A percentile compares a stretch with the other conserved stretches of the same genome.
Evolutionary conservation across 345 rosid genomes (phyloP).

Genomic region (Euphorbia lathyris): DNA sequence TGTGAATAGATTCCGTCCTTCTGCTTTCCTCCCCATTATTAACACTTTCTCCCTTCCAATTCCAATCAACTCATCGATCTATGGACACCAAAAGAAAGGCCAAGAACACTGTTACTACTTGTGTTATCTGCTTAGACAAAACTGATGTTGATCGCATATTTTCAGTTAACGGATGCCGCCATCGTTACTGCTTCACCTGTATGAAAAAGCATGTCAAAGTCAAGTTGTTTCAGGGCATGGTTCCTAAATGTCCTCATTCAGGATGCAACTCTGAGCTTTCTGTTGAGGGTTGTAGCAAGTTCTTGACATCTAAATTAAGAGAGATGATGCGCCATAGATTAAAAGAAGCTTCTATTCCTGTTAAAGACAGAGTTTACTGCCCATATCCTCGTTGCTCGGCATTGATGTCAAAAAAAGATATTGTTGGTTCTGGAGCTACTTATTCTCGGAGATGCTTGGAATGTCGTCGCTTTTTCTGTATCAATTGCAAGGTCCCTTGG

Average conservation of each 20-base stretch:
- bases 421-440: constrained; percentile 36
- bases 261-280: constrained; percentile 56
- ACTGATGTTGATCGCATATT: constrained; percentile 49
- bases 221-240: constrained; percentile 57
- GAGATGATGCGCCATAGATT: constrained; percentile 51
- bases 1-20: no score
- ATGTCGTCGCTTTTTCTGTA: constrained; percentile 54
- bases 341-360: constrained; percentile 65
- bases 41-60: no score
- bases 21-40: no score
- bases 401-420: constrained; percentile 49
- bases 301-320: constrained; percentile 59
- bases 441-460: constrained; percentile 61
- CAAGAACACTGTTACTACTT: constrained; percentile 34
- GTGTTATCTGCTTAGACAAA: constrained; percentile 59
- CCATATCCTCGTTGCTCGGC: constrained; percentile 76
- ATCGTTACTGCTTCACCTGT: constrained; percentile 74
- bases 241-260: constrained; percentile 65
- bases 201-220: constrained; percentile 80
- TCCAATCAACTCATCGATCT: no score
- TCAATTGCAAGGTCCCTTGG: constrained; percentile 84
- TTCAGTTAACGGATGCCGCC: constrained; percentile 60
- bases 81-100: constrained; percentile 6
- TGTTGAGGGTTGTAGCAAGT: constrained; percentile 46
- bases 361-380: constrained; percentile 63